These are phyloP conservation scores for Globisporangium polare DNA, from an alignment of 352 stramenopile genomes.

Conservation along the genomic window DNA sequence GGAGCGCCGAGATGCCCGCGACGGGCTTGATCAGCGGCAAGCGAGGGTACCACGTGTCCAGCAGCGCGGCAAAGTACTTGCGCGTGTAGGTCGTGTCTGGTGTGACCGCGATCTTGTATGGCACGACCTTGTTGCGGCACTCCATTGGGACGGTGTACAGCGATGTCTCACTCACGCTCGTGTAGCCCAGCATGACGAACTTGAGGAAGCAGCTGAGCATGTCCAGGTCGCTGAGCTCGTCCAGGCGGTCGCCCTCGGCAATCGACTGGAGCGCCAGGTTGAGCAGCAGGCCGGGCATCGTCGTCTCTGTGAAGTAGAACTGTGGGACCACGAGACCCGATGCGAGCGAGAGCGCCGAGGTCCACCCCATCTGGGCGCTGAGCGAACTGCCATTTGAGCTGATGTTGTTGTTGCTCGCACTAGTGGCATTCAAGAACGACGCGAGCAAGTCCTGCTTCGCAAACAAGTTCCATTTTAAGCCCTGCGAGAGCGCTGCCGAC, in stretches of 20 bases:
- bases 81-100: slow-evolving; percentile 68
- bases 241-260: slow-evolving; percentile 36
- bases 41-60: slow-evolving; percentile 62
- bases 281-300: slow-evolving; percentile 54
- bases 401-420: slow-evolving; percentile 18
- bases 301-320: slow-evolving; percentile 70
- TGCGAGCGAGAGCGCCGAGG: slow-evolving; percentile 26
- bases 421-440: slow-evolving; percentile 11
- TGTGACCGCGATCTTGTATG: slow-evolving; percentile 72
- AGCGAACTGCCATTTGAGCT: background rate
- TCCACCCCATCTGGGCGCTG: slow-evolving; percentile 12
- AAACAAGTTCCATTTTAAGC: slow-evolving; percentile 48
- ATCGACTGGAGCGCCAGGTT: slow-evolving; percentile 46
- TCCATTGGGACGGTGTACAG: slow-evolving; percentile 38
- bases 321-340: slow-evolving; percentile 33
- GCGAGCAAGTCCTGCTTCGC: slow-evolving; percentile 22
- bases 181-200: slow-evolving; percentile 48
- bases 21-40: slow-evolving; percentile 37
- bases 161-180: slow-evolving; percentile 30
- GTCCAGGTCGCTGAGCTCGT: slow-evolving; percentile 35
- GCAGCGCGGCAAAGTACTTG: slow-evolving; percentile 39
- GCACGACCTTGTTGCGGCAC: slow-evolving; percentile 51
- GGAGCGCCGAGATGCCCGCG: slow-evolving; percentile 38
- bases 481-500: slow-evolving; percentile 21
- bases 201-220: slow-evolving; percentile 41